A percentile compares a stretch with the other conserved stretches of the same genome.
Conservation (phyloP, 768 basidiomycete genomes). For the Mrakia blollopis region DNA sequence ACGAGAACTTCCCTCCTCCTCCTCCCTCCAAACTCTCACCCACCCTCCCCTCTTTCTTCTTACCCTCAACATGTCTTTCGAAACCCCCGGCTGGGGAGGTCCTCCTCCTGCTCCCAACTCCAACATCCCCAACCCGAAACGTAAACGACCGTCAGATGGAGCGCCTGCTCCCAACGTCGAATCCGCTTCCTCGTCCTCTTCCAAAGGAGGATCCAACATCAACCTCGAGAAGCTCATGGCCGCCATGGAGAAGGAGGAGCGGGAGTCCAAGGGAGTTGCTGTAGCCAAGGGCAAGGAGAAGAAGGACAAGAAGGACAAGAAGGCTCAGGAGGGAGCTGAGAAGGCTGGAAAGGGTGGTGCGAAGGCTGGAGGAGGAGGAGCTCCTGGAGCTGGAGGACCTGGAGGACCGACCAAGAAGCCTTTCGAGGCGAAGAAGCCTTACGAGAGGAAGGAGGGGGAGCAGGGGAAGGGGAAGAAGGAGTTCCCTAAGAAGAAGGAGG, state of each 20-base stretch:
- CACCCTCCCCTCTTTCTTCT: neutral
- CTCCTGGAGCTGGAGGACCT: neutral
- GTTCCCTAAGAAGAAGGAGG: slow-evolving; percentile 5
- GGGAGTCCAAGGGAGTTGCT: slow-evolving; percentile 14
- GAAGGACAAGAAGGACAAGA: slow-evolving; percentile 27
- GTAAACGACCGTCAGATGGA: slow-evolving; percentile 19
- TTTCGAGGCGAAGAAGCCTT: slow-evolving; percentile 13
- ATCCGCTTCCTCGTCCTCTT: neutral
- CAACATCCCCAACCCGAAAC: neutral
- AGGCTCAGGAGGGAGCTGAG: neutral
- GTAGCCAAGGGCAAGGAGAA: slow-evolving; percentile 22
- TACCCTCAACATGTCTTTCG: slow-evolving; percentile 24
- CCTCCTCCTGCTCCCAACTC: slow-evolving; percentile 19
- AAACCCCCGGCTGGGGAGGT: slow-evolving; percentile 29
- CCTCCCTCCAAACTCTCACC: neutral
- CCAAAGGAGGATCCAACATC: neutral
- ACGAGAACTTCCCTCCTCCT: neutral
- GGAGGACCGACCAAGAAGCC: slow-evolving; percentile 10
- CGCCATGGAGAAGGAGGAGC: slow-evolving; percentile 26
- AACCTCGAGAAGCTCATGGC: slow-evolving; percentile 33
- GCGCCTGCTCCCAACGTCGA: neutral
- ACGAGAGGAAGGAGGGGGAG: neutral
- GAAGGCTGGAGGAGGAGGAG: slow-evolving; percentile 4
- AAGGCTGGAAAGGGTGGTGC: neutral
- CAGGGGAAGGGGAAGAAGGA: neutral